Conservation (phyloP, 352 stramenopile genomes). For the Pythium oligandrum region DNA sequence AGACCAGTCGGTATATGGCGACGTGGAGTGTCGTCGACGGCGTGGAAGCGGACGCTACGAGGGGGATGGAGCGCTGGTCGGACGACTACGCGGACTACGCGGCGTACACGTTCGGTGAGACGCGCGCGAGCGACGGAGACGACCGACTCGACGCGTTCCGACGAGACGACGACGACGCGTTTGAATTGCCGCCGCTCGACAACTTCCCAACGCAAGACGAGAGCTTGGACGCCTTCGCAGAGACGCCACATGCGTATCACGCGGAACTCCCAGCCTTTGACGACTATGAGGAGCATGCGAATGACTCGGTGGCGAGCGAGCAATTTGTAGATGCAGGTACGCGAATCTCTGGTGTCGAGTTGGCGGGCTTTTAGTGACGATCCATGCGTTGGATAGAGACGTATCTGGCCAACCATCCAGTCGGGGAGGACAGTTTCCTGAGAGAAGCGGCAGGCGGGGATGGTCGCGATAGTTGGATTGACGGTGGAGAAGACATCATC, state of each 20-base stretch:
- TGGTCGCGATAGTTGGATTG: slow-evolving; percentile 19
- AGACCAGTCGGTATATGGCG: too few species aligned
- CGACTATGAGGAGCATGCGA: slow-evolving; percentile 5
- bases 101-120: not conserved
- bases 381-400: slow-evolving; percentile 5
- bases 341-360: slow-evolving; percentile 9
- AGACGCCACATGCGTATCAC: slow-evolving; percentile 3
- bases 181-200: slow-evolving; percentile 33
- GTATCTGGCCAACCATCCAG: slow-evolving; percentile 15
- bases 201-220: slow-evolving; percentile 17
- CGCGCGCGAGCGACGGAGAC: not conserved
- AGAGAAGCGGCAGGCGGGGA: slow-evolving; percentile 13
- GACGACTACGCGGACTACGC: not conserved
- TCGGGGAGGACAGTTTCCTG: slow-evolving; percentile 20
- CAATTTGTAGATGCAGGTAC: slow-evolving; percentile 73
- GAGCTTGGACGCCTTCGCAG: slow-evolving; percentile 4
- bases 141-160: not conserved
- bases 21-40: too few species aligned
- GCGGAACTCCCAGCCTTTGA: not conserved
- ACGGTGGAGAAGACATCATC: slow-evolving; percentile 18
- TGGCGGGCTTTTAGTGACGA: too few species aligned
- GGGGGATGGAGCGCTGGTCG: not conserved
- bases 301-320: slow-evolving; percentile 29
- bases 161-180: slow-evolving; percentile 15
- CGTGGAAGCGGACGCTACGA: not conserved